A percentile compares a stretch with the other conserved stretches of the same genome.
phyloP scores from a whole-genome alignment of 2,329 filamentous ascomycete species.

The Trichoderma brevicompactum region DNA sequence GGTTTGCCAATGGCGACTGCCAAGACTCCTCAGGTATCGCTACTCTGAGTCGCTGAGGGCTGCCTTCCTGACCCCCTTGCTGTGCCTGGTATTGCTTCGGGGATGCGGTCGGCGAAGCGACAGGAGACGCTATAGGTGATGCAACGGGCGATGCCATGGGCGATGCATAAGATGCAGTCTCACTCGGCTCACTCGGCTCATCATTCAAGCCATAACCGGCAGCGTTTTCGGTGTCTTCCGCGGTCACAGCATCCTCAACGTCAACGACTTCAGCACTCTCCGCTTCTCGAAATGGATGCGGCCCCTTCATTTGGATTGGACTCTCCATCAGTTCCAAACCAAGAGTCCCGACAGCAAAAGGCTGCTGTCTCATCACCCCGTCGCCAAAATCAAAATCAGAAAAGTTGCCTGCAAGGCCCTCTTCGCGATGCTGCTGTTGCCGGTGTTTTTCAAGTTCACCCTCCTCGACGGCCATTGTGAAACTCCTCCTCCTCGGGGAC shows the following conservation, averaged over 20 bases:
- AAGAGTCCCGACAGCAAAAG: conserved; percentile 15
- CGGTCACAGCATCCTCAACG: neutral
- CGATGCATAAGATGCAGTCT: neutral
- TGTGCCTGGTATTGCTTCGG: neutral
- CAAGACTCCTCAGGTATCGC: conserved; percentile 1
- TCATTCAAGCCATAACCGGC: neutral
- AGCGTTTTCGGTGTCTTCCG: neutral
- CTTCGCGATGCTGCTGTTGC: conserved; percentile 35
- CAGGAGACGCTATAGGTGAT: neutral
- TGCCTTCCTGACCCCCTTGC: neutral
- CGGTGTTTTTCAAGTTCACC: conserved; percentile 32
- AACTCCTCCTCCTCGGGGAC: conserved; percentile 51
- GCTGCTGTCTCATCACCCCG: conserved; percentile 33
- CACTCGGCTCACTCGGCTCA: neutral
- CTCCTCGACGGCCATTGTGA: conserved; percentile 48
- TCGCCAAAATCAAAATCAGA: conserved; percentile 47
- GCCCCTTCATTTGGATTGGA: conserved; percentile 23
- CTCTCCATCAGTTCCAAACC: conserved; percentile 27
- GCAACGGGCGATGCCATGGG: neutral
- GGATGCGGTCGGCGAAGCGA: neutral
- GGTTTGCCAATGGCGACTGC: neutral
- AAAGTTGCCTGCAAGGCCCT: conserved; percentile 47
- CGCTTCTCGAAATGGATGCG: conserved; percentile 18
- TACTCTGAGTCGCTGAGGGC: conserved; percentile 16
- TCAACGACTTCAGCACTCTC: neutral